Evolutionary conservation across 2,329 filamentous ascomycete genomes (phyloP).

Genomic region (Colletotrichum sp.): DNA sequence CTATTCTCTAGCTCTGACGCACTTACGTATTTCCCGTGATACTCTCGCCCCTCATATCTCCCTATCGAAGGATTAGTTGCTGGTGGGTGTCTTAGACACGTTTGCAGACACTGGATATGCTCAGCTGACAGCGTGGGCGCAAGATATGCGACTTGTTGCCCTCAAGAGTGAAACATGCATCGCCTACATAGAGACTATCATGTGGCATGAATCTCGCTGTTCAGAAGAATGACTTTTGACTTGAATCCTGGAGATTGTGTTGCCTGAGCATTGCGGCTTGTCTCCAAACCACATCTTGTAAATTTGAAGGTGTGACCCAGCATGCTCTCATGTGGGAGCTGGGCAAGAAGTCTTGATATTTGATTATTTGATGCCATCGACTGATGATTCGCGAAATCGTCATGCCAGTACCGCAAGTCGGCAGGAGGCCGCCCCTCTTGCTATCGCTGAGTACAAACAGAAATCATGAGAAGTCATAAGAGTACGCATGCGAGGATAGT

Average conservation of each 20-base stretch:
- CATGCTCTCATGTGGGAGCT: not conserved
- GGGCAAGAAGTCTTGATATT: not conserved
- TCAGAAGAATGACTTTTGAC: not conserved
- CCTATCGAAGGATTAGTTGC: not conserved
- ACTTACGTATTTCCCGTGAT: not conserved
- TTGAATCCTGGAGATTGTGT: not conserved
- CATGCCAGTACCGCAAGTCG: too few species aligned
- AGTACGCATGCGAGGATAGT: not conserved
- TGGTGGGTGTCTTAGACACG: not conserved
- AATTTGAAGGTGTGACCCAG: not conserved
- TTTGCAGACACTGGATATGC: not conserved
- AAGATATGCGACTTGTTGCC: not conserved
- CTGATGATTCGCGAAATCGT: not conserved
- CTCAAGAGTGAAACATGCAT: not conserved
- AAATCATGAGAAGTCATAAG: not conserved
- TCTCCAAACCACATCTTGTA: not conserved
- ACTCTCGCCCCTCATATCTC: not conserved
- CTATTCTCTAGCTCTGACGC: not conserved
- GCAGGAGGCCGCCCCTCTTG: not conserved
- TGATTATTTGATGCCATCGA: not conserved
- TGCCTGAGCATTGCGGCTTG: not conserved
- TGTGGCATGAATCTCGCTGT: not conserved
- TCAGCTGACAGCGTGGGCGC: not conserved
- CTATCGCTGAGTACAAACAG: not conserved
- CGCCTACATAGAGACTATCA: not conserved